Conservation (phyloP, 2,329 filamentous ascomycete species). For the Emergomyces africanus region DNA sequence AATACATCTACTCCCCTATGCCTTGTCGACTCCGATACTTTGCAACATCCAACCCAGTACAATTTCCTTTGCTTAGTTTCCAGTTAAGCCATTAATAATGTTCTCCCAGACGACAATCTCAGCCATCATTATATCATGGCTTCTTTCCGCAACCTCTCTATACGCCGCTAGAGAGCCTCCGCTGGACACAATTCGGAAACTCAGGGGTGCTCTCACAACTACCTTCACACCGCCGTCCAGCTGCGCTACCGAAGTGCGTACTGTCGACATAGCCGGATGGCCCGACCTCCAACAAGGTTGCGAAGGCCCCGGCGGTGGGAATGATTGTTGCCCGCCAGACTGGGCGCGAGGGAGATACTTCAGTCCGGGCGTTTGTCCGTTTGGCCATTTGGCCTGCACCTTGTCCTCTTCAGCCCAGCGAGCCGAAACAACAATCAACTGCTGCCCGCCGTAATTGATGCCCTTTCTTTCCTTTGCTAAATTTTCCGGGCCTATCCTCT, state of each 20-base stretch:
- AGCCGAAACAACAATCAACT: neutral
- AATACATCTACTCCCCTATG: too few species aligned
- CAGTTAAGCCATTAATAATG: neutral
- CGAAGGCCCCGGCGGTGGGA: neutral
- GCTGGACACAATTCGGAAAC: neutral
- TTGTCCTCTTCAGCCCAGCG: neutral
- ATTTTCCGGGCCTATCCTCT: neutral
- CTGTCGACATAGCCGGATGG: neutral
- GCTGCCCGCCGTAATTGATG: neutral
- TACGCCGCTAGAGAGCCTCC: neutral
- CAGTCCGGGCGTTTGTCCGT: neutral
- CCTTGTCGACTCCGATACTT: neutral
- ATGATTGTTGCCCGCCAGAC: neutral
- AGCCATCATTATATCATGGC: neutral
- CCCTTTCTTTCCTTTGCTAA: neutral
- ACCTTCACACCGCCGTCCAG: neutral
- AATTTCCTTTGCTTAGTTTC: too few species aligned
- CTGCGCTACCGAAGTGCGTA: neutral
- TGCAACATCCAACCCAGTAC: too few species aligned
- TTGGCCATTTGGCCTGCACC: neutral
- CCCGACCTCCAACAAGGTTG: neutral
- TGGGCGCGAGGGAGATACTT: neutral
- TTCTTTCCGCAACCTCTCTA: neutral
- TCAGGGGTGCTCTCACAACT: neutral
- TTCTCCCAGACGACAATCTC: neutral